Conservation (phyloP, 1,139 yeast species). For the Yamadazyma sp. region DNA sequence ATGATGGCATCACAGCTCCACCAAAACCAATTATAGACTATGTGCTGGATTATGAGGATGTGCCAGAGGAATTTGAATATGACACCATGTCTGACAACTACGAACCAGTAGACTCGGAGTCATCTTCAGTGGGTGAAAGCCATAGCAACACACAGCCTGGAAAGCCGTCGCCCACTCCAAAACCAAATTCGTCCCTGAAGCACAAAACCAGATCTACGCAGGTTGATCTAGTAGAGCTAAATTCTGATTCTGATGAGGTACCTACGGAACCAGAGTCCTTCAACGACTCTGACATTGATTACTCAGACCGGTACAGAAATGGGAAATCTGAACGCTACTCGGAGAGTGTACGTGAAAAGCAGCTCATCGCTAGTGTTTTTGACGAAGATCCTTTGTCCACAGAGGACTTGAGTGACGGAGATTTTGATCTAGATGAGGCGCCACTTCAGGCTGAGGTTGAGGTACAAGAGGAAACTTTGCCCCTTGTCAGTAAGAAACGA, state of each 20-base stretch:
- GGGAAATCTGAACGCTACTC: background rate
- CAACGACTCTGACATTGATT: constrained; percentile 8
- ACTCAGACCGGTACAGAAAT: background rate
- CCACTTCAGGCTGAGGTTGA: background rate
- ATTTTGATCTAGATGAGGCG: background rate
- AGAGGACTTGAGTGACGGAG: background rate
- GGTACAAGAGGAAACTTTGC: background rate
- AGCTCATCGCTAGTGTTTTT: constrained; percentile 8
- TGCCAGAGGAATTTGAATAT: background rate
- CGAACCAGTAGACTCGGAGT: background rate
- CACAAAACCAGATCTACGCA: constrained; percentile 2
- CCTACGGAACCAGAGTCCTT: constrained; percentile 5
- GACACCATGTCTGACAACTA: constrained; percentile 3
- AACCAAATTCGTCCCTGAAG: background rate
- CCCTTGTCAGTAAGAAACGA: too few relatives aligned
- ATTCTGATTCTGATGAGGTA: background rate
- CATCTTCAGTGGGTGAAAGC: background rate
- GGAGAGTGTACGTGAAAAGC: constrained; percentile 6
- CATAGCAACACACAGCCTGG: background rate
- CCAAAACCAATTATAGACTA: background rate
- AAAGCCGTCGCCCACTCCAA: background rate
- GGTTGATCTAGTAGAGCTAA: constrained; percentile 1
- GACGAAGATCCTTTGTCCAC: constrained; percentile 3
- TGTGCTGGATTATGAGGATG: background rate
- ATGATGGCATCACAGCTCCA: background rate